Base-by-base conservation (phyloP, 1,284 basidiomycete genomes). In the Naganishia cerealis region DNA sequence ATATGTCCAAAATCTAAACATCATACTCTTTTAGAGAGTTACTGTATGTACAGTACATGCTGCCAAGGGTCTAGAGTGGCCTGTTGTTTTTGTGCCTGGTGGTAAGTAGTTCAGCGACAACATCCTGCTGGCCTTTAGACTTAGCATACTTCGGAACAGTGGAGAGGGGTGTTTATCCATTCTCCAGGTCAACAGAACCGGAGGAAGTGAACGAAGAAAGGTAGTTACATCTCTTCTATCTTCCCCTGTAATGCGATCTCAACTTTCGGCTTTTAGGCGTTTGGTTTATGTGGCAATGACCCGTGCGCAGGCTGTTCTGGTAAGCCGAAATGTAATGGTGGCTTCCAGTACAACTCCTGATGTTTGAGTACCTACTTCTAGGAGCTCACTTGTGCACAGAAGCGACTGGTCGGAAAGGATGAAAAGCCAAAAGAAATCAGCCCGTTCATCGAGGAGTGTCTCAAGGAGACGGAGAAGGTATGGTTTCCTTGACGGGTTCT, bases 51-150 rank as follows among this genome's bases (percentile, higher is more conserved):
- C 92, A 0, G 91, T 91, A 59, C 93, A 96, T 80, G 86, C 91
- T 12, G 91, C 92, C 0, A 96, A 96, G 79, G 92, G 92, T 0
- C 83, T 95, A 7, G 92, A 96, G 78, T 96, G 92, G 91, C 91
- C 91, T 0, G 89, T 79, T 0, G 79, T 80, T 0, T 80, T 81
- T 61, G 75, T 81, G n/a, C 80, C 76, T 46, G 80, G 71, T 65
- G 75, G 81, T 75, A 67, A 73, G 76, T 53, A 16, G 67, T 15
- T 15, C 6, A 26, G n/a, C 26, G 4, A 9, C 2, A 9, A 9
- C 7, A 36, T 7, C 13, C 2, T 42, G 26, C 6, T 40, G 52
- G 40, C 39, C n/a, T 52, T 16, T 50, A 43, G 18, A 40, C 57
- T 42, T 46, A 16, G 24, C 12, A 7, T 66, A 13, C 38, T 48